Evolutionary conservation across 345 rosid genomes (phyloP).

Genomic region (Anacardium occidentale): DNA sequence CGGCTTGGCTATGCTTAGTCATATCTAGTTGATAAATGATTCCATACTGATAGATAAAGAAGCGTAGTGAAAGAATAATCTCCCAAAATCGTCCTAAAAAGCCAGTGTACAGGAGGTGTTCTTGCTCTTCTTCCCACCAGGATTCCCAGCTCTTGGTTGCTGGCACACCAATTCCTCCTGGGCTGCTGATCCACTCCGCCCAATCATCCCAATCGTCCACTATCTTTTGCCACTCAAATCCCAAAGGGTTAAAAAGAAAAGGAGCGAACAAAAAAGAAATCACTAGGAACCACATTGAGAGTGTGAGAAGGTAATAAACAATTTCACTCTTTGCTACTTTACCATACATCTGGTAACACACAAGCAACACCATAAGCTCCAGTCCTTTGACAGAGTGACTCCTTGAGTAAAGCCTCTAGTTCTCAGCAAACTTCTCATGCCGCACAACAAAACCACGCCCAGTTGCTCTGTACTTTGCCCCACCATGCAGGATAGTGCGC

Average conservation of each 20-base stretch:
- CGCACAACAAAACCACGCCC: constrained; percentile 99
- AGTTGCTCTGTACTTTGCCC: constrained; percentile 96
- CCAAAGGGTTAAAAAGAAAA: constrained; percentile 89
- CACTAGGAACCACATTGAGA: constrained; percentile 90
- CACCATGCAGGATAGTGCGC: constrained; percentile 91
- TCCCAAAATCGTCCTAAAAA: constrained; percentile 71
- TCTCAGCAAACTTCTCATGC: constrained; percentile 97
- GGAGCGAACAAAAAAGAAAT: constrained; percentile 85
- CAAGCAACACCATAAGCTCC: constrained; percentile 74
- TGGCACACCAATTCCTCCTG: constrained; percentile 94
- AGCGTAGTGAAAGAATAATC: constrained; percentile 69
- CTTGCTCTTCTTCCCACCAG: constrained; percentile 99
- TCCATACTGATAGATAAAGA: constrained; percentile 83
- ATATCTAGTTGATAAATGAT: constrained; percentile 77
- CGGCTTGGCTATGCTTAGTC: constrained; percentile 48
- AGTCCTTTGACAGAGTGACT: constrained; percentile 90
- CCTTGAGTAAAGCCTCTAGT: constrained; percentile 95
- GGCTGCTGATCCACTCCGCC: constrained; percentile 87
- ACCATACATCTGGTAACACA: constrained; percentile 70
- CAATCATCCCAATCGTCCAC: constrained; percentile 99
- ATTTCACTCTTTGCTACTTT: constrained; percentile 32
- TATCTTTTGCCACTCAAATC: constrained; percentile 97
- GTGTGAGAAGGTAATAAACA: constrained; percentile 50
- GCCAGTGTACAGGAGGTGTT: constrained; percentile 79
- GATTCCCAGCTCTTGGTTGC: constrained; percentile 98